phyloP scores from a whole-genome alignment of 495 filamentous ascomycete genomes.

The Echria macrotheca region DNA sequence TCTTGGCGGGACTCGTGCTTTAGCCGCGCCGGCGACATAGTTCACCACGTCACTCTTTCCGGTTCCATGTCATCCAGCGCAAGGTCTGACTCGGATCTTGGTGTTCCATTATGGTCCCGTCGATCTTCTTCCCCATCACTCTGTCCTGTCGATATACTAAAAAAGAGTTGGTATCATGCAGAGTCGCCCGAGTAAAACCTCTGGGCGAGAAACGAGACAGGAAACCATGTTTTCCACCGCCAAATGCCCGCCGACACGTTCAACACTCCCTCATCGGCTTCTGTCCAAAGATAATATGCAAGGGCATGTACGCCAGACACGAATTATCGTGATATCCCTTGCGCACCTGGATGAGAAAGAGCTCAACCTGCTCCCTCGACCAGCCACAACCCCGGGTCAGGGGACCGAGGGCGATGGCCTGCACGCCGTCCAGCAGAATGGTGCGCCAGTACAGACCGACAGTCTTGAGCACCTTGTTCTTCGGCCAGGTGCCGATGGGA shows the following conservation, averaged over 20 bases:
- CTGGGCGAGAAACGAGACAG: too few species aligned
- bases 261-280: constrained; percentile 27
- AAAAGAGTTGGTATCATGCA: constrained; percentile 4
- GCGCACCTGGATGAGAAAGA: constrained; percentile 41
- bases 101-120: too few species aligned
- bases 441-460: constrained; percentile 55
- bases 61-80: too few species aligned
- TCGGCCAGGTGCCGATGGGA: constrained; percentile 63
- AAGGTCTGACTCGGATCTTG: too few species aligned
- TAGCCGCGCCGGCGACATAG: too few species aligned
- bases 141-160: too few species aligned
- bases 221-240: too few species aligned
- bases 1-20: too few species aligned
- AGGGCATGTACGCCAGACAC: constrained; percentile 44
- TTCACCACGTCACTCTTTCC: too few species aligned
- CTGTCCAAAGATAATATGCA: constrained; percentile 47
- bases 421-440: constrained; percentile 54
- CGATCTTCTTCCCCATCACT: too few species aligned
- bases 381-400: constrained; percentile 52
- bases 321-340: constrained; percentile 41
- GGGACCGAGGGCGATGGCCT: constrained; percentile 58
- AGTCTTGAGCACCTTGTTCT: constrained; percentile 55
- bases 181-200: too few species aligned
- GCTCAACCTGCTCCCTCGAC: constrained; percentile 41
- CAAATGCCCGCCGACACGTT: too few species aligned